Evolutionary conservation across 257 asterid species (phyloP), one percentile per base, ranked within the genome.

Genomic region (Rauvolfia tetraphylla): DNA sequence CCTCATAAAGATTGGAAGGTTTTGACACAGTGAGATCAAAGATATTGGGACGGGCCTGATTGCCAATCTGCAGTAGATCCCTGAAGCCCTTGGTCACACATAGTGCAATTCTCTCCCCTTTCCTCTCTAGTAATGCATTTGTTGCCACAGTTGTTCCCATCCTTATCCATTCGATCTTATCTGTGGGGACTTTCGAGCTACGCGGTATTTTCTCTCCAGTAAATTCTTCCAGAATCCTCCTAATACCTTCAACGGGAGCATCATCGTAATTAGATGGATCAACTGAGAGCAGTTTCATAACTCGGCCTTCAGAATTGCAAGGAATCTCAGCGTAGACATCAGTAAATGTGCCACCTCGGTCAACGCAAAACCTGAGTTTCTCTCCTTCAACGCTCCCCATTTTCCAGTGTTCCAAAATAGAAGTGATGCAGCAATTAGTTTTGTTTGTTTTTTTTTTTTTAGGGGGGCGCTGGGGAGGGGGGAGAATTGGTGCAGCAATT

Each of bases 141-240:
- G 99, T 95, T 48, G 98, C 99, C 76, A 95, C 99, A 4, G 99
- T 95, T 44, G 99, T 95, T 75, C 99, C 98, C 99, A 95, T 95
- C 79, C 99, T 87, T 81, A 95, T 89, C 99, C 99, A 95, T 62
- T 95, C 99, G 62, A 95, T 92, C 84, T 90, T 91, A 74, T 95
- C 92, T 5, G 98, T 95, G 72, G 99, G 99, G 62, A 92, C 87
- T 78, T 90, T 95, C 29, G 93, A 84, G 79, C 82, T 86, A 77
- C 98, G 88, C 22, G 97, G 88, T 61, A 92, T 90, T 79, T 81
- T 86, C 76, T 88, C 82, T 1, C 99, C 97, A 15, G 93, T 83
- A 68, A 79, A 91, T 83, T 95, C 98, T 84, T 95, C 98, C 71
- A 95, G 79, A 82, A 95, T 88, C 87, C 98, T 86, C 86, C 98